Percentiles rank a stretch among this genome's conserved stretches.
These are phyloP conservation scores for Phoenix roebelenii DNA, from an alignment of 176 grass and related monocot species.

Conservation along the genomic window DNA sequence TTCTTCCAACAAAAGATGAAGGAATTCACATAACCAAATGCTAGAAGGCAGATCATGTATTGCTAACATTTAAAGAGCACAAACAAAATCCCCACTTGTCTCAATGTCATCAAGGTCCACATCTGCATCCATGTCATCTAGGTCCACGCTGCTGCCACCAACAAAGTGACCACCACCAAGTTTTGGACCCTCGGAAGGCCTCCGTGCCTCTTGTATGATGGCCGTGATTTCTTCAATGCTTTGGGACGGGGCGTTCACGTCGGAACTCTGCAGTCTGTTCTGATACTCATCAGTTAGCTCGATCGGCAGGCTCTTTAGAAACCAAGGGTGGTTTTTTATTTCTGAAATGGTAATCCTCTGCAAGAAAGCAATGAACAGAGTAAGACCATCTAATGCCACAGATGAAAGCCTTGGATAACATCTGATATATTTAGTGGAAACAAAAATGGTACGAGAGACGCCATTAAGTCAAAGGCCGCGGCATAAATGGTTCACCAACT, in stretches of 20 bases:
- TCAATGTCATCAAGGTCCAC: conserved; percentile 63
- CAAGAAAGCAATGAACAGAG: neutral
- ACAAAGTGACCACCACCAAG: conserved; percentile 27
- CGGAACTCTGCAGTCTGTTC: conserved; percentile 19
- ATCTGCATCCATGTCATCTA: conserved; percentile 60
- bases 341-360: conserved; percentile 91
- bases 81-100: conserved; percentile 71
- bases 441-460: no score
- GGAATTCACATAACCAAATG: no score
- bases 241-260: conserved; percentile 28
- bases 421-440: no score
- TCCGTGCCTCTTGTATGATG: conserved; percentile 75
- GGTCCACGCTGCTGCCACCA: conserved; percentile 57
- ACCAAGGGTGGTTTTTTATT: conserved; percentile 97
- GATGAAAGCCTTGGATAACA: no score
- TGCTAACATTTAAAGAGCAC: conserved; percentile 29
- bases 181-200: conserved; percentile 26
- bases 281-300: conserved; percentile 93
- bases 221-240: conserved; percentile 56
- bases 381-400: conserved; percentile 1
- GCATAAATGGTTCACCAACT: no score
- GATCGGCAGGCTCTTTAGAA: conserved; percentile 83
- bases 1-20: no score
- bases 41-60: no score
- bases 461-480: no score